These are phyloP conservation scores for Berberis vulgaris DNA, from an alignment of 164 flowering plant species.

Conservation along the genomic window DNA sequence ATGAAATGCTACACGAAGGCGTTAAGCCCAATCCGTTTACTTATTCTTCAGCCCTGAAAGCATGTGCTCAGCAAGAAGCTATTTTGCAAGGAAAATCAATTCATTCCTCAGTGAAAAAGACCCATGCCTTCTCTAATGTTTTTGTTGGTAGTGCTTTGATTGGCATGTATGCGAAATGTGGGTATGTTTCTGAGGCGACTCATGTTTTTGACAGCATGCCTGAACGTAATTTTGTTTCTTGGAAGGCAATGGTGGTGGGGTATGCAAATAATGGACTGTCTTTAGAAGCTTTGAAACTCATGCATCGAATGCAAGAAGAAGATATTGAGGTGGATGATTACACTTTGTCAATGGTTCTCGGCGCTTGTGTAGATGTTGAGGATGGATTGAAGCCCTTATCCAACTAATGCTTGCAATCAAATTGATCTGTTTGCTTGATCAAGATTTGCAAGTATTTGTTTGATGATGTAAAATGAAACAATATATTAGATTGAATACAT, in stretches of 20 bases:
- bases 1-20: conserved; percentile 69
- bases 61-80: conserved; percentile 60
- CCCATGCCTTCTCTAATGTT: conserved; percentile 43
- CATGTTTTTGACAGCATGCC: conserved; percentile 73
- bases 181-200: conserved; percentile 59
- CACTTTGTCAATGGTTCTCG: conserved; percentile 42
- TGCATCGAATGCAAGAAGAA: conserved; percentile 77
- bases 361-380: conserved; percentile 63
- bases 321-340: conserved; percentile 66
- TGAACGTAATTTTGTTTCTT: conserved; percentile 56
- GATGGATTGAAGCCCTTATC: conserved; percentile 25
- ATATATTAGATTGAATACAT: too few species aligned
- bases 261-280: conserved; percentile 69
- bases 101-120: conserved; percentile 62
- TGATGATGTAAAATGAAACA: neutral
- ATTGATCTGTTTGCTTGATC: conserved; percentile 1
- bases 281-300: conserved; percentile 64
- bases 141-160: conserved; percentile 77
- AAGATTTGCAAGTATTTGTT: neutral
- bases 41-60: conserved; percentile 77
- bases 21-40: conserved; percentile 76
- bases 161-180: conserved; percentile 81
- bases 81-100: conserved; percentile 51
- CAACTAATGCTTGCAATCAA: conserved; percentile 17
- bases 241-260: conserved; percentile 79